Evolutionary conservation across 2,329 filamentous ascomycete genomes (phyloP).

Genomic region (Ophiocordyceps camponoti-rufipedis): DNA sequence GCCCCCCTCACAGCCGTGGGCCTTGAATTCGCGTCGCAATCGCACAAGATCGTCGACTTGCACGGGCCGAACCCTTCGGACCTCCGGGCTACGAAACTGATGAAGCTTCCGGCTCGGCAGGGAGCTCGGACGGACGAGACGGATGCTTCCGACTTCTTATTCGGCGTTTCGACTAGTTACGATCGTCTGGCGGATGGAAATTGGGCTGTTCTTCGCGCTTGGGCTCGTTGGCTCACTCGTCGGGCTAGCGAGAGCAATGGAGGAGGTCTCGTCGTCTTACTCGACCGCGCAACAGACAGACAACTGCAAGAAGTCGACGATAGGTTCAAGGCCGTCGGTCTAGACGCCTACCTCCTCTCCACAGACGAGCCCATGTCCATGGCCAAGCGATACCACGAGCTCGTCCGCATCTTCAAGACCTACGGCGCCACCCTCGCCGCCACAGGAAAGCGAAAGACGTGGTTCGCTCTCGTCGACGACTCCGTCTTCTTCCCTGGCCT

Average conservation of each 20-base stretch:
- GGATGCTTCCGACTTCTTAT: constrained; percentile 21
- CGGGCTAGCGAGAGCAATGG: constrained; percentile 21
- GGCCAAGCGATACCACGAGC: constrained; percentile 18
- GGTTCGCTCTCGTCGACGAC: constrained; percentile 26
- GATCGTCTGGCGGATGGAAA: constrained; percentile 19
- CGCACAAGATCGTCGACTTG: constrained; percentile 11
- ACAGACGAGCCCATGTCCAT: constrained; percentile 13
- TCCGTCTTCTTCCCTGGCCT: constrained; percentile 27
- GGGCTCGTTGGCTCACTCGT: constrained; percentile 27
- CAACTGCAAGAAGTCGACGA: constrained; percentile 14
- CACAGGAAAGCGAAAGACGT: constrained; percentile 18
- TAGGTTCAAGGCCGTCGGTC: constrained; percentile 16
- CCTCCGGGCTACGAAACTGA: constrained; percentile 10
- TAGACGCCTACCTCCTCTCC: constrained; percentile 19
- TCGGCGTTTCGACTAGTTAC: constrained; percentile 25
- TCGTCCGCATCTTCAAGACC: constrained; percentile 15
- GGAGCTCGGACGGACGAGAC: constrained; percentile 13
- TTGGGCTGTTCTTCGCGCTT: constrained; percentile 20
- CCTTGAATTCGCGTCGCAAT: constrained; percentile 12
- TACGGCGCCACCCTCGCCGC: constrained; percentile 15
- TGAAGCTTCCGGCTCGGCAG: constrained; percentile 15
- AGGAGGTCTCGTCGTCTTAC: constrained; percentile 20
- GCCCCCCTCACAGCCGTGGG: constrained; percentile 12
- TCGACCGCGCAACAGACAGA: constrained; percentile 17
- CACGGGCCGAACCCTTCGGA: constrained; percentile 7